Conservation (phyloP, 2,329 filamentous ascomycete genomes). For the Ophiosphaerella narmari region DNA sequence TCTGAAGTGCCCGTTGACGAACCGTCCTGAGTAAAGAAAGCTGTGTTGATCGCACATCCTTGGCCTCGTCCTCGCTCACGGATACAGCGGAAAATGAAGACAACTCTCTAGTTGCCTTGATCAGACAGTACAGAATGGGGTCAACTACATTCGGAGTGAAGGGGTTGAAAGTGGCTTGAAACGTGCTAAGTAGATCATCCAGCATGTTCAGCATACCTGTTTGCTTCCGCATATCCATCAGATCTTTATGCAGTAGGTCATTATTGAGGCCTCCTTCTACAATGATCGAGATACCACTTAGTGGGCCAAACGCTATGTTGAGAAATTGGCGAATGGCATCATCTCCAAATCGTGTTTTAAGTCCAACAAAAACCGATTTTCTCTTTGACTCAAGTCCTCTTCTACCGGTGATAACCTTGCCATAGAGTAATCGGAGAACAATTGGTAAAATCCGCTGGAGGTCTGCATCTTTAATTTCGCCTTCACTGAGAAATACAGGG, state of each 20-base stretch:
- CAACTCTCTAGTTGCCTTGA: conserved; percentile 63
- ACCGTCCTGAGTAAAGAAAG: conserved; percentile 67
- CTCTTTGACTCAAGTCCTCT: conserved; percentile 81
- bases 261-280: conserved; percentile 56
- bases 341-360: conserved; percentile 72
- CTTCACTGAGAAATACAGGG: conserved; percentile 78
- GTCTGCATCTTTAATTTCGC: conserved; percentile 73
- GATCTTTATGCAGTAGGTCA: conserved; percentile 50
- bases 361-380: conserved; percentile 71
- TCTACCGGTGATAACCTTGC: conserved; percentile 81
- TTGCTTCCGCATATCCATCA: conserved; percentile 75
- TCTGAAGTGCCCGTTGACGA: conserved; percentile 78
- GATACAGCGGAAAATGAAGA: conserved; percentile 36
- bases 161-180: conserved; percentile 72
- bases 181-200: conserved; percentile 80
- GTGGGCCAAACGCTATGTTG: conserved; percentile 75
- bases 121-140: conserved; percentile 78
- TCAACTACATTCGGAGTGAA: conserved; percentile 74
- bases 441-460: conserved; percentile 78
- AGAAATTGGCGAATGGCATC: conserved; percentile 81
- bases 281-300: conserved; percentile 66
- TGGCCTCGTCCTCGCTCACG: conserved; percentile 32
- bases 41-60: conserved; percentile 35
- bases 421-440: conserved; percentile 84
- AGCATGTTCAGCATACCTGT: conserved; percentile 92